These are phyloP conservation scores for Fusarium nurragi DNA, from an alignment of 2,329 filamentous ascomycete species.

Conservation along the genomic window DNA sequence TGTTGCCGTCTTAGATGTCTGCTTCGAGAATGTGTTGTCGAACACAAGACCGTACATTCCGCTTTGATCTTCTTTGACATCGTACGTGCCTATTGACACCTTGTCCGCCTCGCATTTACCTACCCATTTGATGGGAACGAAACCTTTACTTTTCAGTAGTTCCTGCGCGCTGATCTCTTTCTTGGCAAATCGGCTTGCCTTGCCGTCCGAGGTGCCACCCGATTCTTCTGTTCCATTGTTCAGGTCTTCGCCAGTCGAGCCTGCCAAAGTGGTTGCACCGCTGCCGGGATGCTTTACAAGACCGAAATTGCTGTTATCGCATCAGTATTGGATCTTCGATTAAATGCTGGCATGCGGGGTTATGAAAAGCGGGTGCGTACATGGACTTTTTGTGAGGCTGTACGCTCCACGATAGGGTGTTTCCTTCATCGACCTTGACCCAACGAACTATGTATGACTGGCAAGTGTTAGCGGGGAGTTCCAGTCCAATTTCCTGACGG, in stretches of 20 bases:
- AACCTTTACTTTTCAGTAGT: conserved; percentile 71
- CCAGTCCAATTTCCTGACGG: not conserved
- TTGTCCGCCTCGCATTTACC: conserved; percentile 98
- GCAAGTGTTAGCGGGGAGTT: conserved; percentile 36
- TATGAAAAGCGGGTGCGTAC: conserved; percentile 53
- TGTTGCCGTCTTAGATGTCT: conserved; percentile 91
- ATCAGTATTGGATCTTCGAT: conserved; percentile 22
- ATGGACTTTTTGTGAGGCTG: conserved; percentile 98
- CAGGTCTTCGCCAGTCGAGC: conserved; percentile 56
- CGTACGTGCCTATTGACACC: conserved; percentile 88
- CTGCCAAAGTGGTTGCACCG: conserved; percentile 60
- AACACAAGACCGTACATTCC: conserved; percentile 98
- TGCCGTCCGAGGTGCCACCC: conserved; percentile 55
- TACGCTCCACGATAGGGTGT: conserved; percentile 97
- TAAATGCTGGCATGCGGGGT: not conserved
- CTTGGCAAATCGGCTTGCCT: conserved; percentile 59
- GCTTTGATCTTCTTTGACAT: conserved; percentile 76
- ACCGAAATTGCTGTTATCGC: conserved; percentile 78
- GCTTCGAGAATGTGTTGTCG: conserved; percentile 98
- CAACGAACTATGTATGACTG: conserved; percentile 98
- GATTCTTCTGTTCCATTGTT: conserved; percentile 59
- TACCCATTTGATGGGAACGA: conserved; percentile 81
- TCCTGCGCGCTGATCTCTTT: conserved; percentile 71
- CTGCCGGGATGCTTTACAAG: conserved; percentile 96
- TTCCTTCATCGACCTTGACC: conserved; percentile 88